Percentiles rank a stretch among this genome's conserved stretches.
phyloP scores from a whole-genome alignment of 768 basidiomycete species.

The Antrodiella citrinella region DNA sequence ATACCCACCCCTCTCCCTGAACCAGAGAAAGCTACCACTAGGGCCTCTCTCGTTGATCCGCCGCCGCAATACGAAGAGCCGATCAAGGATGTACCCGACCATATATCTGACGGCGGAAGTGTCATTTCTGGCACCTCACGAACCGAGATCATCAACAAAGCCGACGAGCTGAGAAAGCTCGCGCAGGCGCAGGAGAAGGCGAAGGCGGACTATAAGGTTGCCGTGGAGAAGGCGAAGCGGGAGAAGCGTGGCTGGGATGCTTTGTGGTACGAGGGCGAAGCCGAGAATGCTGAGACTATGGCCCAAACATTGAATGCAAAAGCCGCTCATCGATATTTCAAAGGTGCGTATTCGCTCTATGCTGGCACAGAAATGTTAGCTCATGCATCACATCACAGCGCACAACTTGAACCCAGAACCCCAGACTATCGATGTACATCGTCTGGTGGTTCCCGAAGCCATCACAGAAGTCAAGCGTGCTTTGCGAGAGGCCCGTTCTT shows the following conservation, averaged over 20 bases:
- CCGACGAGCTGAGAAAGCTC: constrained; percentile 23
- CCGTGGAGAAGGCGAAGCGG: constrained; percentile 9
- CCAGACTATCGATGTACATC: constrained; percentile 28
- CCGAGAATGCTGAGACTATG: constrained; percentile 21
- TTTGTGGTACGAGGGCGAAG: constrained; percentile 22
- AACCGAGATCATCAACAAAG: constrained; percentile 17
- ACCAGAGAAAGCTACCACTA: not conserved
- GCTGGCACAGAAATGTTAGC: not conserved
- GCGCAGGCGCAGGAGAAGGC: constrained; percentile 23
- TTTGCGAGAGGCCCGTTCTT: constrained; percentile 22
- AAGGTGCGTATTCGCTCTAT: constrained; percentile 17
- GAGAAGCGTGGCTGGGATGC: constrained; percentile 18
- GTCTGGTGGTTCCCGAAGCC: constrained; percentile 25
- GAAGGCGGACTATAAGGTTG: not conserved
- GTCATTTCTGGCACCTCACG: constrained; percentile 20
- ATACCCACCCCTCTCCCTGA: constrained; percentile 8
- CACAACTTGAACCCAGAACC: constrained; percentile 22
- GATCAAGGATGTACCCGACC: constrained; percentile 7
- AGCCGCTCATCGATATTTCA: constrained; percentile 26
- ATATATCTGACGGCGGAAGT: constrained; percentile 9
- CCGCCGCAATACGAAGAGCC: not conserved
- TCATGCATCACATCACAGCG: constrained; percentile 12
- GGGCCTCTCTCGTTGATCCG: not conserved
- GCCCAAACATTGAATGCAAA: constrained; percentile 23
- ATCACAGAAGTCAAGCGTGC: constrained; percentile 23